These are phyloP conservation scores for Barnettozyma vustinii DNA, from an alignment of 805 yeast species.

Conservation along the genomic window DNA sequence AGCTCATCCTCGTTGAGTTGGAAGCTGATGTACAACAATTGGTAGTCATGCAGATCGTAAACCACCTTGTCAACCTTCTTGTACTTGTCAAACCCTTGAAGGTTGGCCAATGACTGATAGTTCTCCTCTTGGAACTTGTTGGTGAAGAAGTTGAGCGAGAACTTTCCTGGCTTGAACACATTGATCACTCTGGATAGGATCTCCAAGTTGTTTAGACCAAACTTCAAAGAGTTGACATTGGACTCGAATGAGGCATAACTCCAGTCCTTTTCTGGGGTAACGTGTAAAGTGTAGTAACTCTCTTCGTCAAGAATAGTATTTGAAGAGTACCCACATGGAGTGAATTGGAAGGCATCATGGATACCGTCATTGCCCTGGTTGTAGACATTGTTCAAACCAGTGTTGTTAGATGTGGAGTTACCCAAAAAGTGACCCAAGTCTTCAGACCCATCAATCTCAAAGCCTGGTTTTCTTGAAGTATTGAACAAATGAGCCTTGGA, in stretches of 20 bases:
- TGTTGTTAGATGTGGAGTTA: slow-evolving; percentile 52
- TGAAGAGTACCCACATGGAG: slow-evolving; percentile 94
- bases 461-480: slow-evolving; percentile 39
- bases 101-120: slow-evolving; percentile 29
- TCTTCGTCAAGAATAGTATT: slow-evolving; percentile 64
- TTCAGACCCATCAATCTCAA: slow-evolving; percentile 41
- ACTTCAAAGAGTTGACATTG: slow-evolving; percentile 52
- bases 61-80: slow-evolving; percentile 58
- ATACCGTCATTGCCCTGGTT: slow-evolving; percentile 24
- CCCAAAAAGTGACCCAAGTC: slow-evolving; percentile 86
- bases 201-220: slow-evolving; percentile 39
- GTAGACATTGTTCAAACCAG: slow-evolving; percentile 62
- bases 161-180: slow-evolving; percentile 70
- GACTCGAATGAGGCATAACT: slow-evolving; percentile 96
- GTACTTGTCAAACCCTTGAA: slow-evolving; percentile 41
- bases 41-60: slow-evolving; percentile 72
- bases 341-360: slow-evolving; percentile 85
- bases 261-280: slow-evolving; percentile 92
- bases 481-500: slow-evolving; percentile 53
- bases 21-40: slow-evolving; percentile 65
- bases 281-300: slow-evolving; percentile 79
- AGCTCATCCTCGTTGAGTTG: slow-evolving; percentile 31
- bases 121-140: slow-evolving; percentile 29
- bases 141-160: slow-evolving; percentile 53
- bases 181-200: slow-evolving; percentile 55